Conservation (phyloP, 345 rosid species). For the Jatropha curcas region DNA sequence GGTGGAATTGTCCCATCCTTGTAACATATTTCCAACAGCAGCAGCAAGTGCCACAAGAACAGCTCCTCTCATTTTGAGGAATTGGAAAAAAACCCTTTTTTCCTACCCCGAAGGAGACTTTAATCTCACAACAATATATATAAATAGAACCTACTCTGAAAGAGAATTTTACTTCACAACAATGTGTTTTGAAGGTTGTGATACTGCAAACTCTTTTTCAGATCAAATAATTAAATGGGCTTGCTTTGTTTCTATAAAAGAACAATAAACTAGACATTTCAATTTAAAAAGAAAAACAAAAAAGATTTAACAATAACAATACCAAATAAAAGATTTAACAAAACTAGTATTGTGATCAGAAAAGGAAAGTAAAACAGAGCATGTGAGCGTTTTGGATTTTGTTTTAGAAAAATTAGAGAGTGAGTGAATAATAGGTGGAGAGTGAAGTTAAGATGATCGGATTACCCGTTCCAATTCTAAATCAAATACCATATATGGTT, state of each 20-base stretch:
- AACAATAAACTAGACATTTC: not conserved
- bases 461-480: slow-evolving; percentile 3
- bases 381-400: not conserved
- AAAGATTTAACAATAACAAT: too few species aligned
- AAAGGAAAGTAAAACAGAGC: not conserved
- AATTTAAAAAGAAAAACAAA: not conserved
- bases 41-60: slow-evolving; percentile 42
- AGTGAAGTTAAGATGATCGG: not conserved
- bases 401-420: not conserved
- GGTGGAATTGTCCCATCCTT: slow-evolving; percentile 55
- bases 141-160: not conserved
- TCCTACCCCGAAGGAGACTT: not conserved
- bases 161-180: not conserved
- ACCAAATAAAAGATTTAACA: not conserved
- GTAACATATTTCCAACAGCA: slow-evolving; percentile 42
- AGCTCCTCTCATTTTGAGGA: slow-evolving; percentile 40
- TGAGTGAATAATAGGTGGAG: not conserved
- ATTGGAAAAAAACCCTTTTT: not conserved
- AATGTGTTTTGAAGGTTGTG: not conserved
- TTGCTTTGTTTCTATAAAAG: not conserved
- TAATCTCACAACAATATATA: not conserved
- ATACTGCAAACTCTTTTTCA: not conserved
- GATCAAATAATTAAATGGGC: not conserved
- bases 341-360: not conserved
- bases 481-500: not conserved